Conservation (phyloP, 805 yeast genomes). For the Starmera dryadoides region DNA sequence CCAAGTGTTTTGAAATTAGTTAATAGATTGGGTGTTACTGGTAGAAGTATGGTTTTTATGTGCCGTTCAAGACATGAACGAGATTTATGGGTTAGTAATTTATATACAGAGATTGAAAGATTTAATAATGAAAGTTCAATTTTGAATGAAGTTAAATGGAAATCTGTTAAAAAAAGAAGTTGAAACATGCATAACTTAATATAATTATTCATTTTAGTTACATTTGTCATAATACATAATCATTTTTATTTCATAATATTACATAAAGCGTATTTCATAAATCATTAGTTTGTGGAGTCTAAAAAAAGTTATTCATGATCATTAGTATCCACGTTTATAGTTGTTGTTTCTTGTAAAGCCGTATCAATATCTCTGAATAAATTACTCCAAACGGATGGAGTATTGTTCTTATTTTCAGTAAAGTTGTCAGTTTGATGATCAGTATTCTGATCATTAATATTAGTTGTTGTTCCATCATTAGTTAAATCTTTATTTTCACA, state of each 20-base stretch:
- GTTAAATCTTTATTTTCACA: no score
- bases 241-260: no score
- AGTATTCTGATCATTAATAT: neutral
- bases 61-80: constrained; percentile 77
- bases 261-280: no score
- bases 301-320: no score
- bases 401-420: neutral
- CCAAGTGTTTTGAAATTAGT: constrained; percentile 40
- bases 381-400: constrained; percentile 12
- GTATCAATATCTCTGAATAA: constrained; percentile 17
- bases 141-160: neutral
- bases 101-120: constrained; percentile 29
- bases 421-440: neutral
- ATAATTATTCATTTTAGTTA: no score
- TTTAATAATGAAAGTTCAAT: constrained; percentile 4
- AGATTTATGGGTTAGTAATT: constrained; percentile 66
- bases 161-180: neutral
- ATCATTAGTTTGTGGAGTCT: no score
- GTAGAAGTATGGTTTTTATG: constrained; percentile 66
- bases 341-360: constrained; percentile 12
- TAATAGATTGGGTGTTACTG: constrained; percentile 55
- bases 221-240: no score
- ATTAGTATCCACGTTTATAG: no score
- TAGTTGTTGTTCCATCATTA: no score
- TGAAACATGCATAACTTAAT: no score